Base-by-base conservation (phyloP, 2,329 filamentous ascomycete genomes). In the Fusarium drepaniforme region DNA sequence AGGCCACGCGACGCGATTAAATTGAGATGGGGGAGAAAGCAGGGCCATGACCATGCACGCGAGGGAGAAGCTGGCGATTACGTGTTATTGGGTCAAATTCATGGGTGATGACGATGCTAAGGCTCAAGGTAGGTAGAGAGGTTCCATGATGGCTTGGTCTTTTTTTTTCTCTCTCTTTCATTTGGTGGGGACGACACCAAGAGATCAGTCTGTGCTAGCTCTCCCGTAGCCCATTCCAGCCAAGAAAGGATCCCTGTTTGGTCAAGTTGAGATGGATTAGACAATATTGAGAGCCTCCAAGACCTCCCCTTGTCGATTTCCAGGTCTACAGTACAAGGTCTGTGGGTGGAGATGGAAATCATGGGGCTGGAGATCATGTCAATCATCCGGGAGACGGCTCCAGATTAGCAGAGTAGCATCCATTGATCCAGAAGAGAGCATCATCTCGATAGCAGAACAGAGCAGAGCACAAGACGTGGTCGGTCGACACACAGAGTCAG, bases 161-260 rank as follows among this genome's bases (percentile, higher is more conserved):
- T 40, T 59, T 68, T 64, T 37, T 37, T 37, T 35, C n/a, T 35
- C 12, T 12, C 35, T 15, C 35, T 37, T 64, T 66, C 28, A 73
- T 61, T 63, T 64, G 69, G 69, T 73, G 73, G 73, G 57, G 72
- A 75, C 35, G 56, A 35, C 64, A 70, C 57, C 51, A 65, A 30
- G 42, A 35, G 33, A 28, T 58, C 35, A 28, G 23, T 28, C 16
- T 28, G 57, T 40, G 35, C 57, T 60, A 60, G 57, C 57, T 28
- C 37, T 40, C 18, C 23, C 25, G 57, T 38, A 40, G 60, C 53
- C 44, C 70, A 75, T 75, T 75, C 73, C 73, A 75, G 73, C 73
- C 70, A 75, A 70, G 70, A 67, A 35, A 28, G 12, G 58, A 75
- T 75, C 66, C 73, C 73, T 75, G 73, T 59, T 70, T 75, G 23